These are phyloP conservation scores for Paspalum vaginatum DNA, from an alignment of 176 grass and related monocot species.

Conservation along the genomic window DNA sequence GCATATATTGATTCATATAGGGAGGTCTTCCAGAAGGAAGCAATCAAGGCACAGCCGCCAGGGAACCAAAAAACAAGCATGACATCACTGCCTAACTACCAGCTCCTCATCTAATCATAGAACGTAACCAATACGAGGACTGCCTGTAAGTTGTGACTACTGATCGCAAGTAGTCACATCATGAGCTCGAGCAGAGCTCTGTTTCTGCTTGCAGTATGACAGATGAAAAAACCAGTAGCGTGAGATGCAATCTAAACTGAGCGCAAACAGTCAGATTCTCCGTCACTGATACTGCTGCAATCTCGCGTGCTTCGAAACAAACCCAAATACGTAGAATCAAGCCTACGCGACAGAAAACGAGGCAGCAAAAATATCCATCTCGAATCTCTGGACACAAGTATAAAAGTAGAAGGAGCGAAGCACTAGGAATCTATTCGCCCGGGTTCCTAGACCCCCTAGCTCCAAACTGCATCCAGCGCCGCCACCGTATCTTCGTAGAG, in stretches of 20 bases:
- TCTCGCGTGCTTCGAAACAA: neutral
- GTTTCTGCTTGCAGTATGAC: too few species aligned
- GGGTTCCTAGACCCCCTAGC: constrained; percentile 12
- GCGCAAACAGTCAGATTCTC: neutral
- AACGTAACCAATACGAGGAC: neutral
- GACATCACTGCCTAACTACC: constrained; percentile 3
- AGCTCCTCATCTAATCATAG: neutral
- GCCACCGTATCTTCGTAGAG: neutral
- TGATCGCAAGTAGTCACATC: neutral
- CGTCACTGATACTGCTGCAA: neutral
- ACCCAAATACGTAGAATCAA: neutral
- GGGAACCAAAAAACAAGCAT: neutral
- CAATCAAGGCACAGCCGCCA: neutral
- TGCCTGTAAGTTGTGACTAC: neutral
- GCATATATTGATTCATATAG: neutral
- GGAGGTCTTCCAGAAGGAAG: neutral
- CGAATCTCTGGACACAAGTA: too few species aligned
- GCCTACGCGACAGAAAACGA: neutral
- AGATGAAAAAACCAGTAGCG: neutral
- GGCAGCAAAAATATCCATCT: neutral
- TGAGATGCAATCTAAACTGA: constrained; percentile 1
- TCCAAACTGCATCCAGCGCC: neutral
- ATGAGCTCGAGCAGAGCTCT: neutral
- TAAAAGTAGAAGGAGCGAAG: neutral
- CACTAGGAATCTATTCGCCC: constrained; percentile 22